A percentile compares a stretch with the other conserved stretches of the same genome.
Evolutionary conservation across 306 rosid species (phyloP).

Genomic region (Sphenostylis stenocarpa): DNA sequence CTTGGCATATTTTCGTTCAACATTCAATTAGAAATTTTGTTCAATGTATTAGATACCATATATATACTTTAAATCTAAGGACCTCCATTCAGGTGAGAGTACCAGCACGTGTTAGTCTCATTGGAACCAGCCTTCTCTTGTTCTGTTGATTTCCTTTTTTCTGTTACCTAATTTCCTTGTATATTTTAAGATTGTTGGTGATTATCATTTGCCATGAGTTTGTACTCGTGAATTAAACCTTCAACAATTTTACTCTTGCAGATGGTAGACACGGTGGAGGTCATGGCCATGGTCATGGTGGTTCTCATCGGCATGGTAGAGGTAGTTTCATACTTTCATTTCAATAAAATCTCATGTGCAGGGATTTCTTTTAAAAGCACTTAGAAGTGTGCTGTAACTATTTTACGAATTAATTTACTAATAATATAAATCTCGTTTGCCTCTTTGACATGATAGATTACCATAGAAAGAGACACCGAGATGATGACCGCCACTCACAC

Average conservation of each 20-base stretch:
- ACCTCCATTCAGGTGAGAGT: background rate
- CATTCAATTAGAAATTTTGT: background rate
- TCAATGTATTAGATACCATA: background rate
- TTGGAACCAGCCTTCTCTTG: constrained; percentile 3
- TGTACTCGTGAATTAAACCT: constrained; percentile 10
- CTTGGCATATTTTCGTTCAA: background rate
- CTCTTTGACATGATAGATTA: constrained; percentile 52
- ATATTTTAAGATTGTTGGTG: background rate
- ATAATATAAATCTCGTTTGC: background rate
- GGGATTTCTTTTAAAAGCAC: constrained; percentile 18
- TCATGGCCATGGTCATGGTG: constrained; percentile 64
- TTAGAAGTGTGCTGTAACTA: background rate
- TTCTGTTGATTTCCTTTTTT: constrained; percentile 8
- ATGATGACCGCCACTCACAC: constrained; percentile 72
- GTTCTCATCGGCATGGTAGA: constrained; percentile 70
- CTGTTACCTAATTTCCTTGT: background rate
- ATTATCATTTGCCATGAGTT: constrained; percentile 7
- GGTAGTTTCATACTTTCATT: constrained; percentile 57
- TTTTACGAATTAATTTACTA: background rate
- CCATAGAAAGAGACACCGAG: constrained; percentile 71
- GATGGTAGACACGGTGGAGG: constrained; percentile 88
- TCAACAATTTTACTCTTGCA: constrained; percentile 41
- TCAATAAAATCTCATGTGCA: constrained; percentile 12
- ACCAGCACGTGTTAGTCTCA: background rate
- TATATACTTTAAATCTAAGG: background rate